Base-by-base conservation (phyloP, 139 green algal genomes). In the Tetraselmis chui region DNA sequence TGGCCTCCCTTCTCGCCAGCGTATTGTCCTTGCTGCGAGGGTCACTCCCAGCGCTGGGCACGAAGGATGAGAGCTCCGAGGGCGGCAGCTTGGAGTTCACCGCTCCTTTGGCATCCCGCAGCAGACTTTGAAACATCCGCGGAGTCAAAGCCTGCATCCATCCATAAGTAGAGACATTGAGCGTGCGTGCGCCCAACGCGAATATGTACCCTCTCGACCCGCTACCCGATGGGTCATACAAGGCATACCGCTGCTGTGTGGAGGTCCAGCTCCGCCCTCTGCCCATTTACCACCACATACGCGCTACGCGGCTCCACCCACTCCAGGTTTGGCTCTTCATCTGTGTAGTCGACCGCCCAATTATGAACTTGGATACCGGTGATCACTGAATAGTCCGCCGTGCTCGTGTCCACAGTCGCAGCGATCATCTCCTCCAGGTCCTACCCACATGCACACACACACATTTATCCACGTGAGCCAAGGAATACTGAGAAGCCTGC, bases 311-410 rank as follows among this genome's bases (percentile, higher is more conserved):
- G 85, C 25, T 85, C 82, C 23, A 95, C 89, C 82, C 93, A 97
- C 91, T 97, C 93, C 31, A 97, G 86, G 85, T 90, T 90, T 58
- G 91, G 88, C 28, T 81, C 79, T 29, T 87, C 78, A 58, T 76
- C 23, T 59, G 86, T 83, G 59, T 92, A 89, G 31, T 92, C 79
- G 45, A 5, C 11, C 29, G 86, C 85, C 91, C 91, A 95, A 86
- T 92, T 93, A 88, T 98, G 95, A 86, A 98, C 93, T 85, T 98
- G 94, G 28, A 97, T 87, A 77, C 94, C 94, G 0, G 94, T 89
- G 24, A 97, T 89, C 2, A 95, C 88, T 1, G 95, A 94, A 79
- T 96, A 97, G 89, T 98, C 92, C 29, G 93, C 92, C 80, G 92
- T 93, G 30, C 76, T 81, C 59, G 90, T 82, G 90, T 97, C 89